Conservation (phyloP, 164 flowering plant genomes). For the Stephania yunnanensis region DNA sequence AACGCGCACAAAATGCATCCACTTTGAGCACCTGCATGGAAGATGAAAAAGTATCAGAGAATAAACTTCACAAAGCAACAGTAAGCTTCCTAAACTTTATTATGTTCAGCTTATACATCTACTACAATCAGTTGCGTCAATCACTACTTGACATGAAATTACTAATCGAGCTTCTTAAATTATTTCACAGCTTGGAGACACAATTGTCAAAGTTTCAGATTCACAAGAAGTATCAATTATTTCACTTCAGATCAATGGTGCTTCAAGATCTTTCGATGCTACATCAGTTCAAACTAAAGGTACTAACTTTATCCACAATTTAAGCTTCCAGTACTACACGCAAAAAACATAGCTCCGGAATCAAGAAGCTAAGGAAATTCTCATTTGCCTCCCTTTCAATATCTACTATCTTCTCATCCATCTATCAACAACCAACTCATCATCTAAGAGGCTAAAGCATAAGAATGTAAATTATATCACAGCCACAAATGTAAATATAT, state of each 20-base stretch:
- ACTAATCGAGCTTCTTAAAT: conserved; percentile 5
- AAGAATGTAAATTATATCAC: too few species aligned
- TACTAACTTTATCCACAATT: conserved; percentile 8
- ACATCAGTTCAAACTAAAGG: conserved; percentile 20
- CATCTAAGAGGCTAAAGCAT: neutral
- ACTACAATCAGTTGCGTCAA: neutral
- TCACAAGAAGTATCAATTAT: conserved; percentile 19
- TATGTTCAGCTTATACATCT: neutral
- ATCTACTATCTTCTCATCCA: neutral
- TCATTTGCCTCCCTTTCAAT: neutral
- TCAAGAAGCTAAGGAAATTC: neutral
- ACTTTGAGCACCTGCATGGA: conserved; percentile 2
- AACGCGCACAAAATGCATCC: conserved; percentile 16
- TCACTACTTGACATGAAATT: neutral
- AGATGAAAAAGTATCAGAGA: conserved; percentile 21
- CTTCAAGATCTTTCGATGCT: conserved; percentile 11
- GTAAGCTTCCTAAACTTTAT: conserved; percentile 33
- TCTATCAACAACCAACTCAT: neutral
- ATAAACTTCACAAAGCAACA: conserved; percentile 17
- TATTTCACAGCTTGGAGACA: conserved; percentile 13
- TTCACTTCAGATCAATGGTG: conserved; percentile 16
- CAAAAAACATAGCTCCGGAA: neutral
- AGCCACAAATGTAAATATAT: too few species aligned
- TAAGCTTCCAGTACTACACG: neutral
- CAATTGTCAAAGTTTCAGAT: conserved; percentile 6